phyloP scores from a whole-genome alignment of 2,329 filamentous ascomycete genomes.

The Paraphaeosphaeria sporulosa region DNA sequence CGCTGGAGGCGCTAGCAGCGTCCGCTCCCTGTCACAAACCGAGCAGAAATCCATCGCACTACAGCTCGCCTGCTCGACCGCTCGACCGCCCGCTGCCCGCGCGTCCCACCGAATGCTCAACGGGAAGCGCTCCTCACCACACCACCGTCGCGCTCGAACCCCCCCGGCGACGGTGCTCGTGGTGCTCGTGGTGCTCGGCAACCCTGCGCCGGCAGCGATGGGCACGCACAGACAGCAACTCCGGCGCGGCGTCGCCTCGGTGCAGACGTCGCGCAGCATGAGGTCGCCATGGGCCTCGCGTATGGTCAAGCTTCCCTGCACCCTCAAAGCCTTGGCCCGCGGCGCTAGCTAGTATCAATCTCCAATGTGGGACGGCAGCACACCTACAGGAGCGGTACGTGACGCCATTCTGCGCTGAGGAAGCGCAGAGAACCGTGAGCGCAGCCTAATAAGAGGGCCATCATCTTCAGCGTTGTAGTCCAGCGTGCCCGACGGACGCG shows the following conservation, averaged over 20 bases:
- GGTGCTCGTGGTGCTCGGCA: not conserved
- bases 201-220: slow-evolving; percentile 2
- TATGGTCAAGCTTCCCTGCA: slow-evolving; percentile 20
- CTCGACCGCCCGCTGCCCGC: not conserved
- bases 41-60: not conserved
- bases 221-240: not conserved
- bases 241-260: slow-evolving; percentile 11
- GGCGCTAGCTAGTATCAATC: slow-evolving; percentile 31
- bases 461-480: not conserved
- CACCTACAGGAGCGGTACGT: slow-evolving; percentile 16
- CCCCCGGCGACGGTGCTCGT: not conserved
- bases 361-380: slow-evolving; percentile 36
- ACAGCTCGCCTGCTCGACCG: not conserved
- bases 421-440: slow-evolving; percentile 14
- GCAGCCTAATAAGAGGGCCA: not conserved
- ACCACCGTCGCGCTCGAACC: not conserved
- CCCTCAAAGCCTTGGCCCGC: slow-evolving; percentile 4
- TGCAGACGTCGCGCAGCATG: slow-evolving; percentile 8
- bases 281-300: slow-evolving; percentile 13
- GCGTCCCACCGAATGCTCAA: not conserved
- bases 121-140: not conserved
- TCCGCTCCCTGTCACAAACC: slow-evolving; percentile 2
- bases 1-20: not conserved
- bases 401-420: slow-evolving; percentile 32
- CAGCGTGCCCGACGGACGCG: no score